Evolutionary conservation across 2,329 filamentous ascomycete genomes (phyloP).

Genomic region (Aspergillus cejpii): DNA sequence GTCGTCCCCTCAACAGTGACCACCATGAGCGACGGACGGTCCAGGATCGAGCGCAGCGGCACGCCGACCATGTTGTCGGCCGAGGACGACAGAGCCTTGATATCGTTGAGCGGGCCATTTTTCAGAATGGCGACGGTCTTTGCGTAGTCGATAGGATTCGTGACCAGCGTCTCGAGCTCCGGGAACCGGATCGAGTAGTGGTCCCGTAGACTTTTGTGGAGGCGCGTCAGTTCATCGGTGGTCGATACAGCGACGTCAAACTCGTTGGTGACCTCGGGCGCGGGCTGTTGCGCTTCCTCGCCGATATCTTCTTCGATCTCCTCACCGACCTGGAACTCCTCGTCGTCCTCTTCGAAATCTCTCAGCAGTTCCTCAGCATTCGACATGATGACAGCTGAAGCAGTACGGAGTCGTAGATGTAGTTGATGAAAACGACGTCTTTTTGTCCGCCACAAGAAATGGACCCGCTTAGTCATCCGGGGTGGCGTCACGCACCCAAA

Average conservation of each 20-base stretch:
- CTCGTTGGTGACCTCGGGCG: slow-evolving; percentile 64
- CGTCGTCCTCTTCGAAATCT: slow-evolving; percentile 69
- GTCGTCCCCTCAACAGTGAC: slow-evolving; percentile 92
- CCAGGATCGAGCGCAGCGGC: slow-evolving; percentile 71
- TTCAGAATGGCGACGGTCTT: slow-evolving; percentile 90
- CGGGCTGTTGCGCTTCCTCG: slow-evolving; percentile 54
- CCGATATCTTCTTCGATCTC: slow-evolving; percentile 58
- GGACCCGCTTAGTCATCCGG: slow-evolving; percentile 2
- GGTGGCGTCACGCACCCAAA: slow-evolving; percentile 12
- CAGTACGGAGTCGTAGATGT: too few species aligned
- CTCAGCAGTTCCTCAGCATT: slow-evolving; percentile 89
- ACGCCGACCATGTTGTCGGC: slow-evolving; percentile 70
- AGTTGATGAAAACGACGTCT: too few species aligned
- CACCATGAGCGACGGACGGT: slow-evolving; percentile 88
- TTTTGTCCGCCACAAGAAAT: not conserved
- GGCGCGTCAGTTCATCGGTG: slow-evolving; percentile 81
- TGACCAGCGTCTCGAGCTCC: slow-evolving; percentile 82
- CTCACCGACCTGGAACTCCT: slow-evolving; percentile 63
- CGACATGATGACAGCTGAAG: slow-evolving; percentile 55
- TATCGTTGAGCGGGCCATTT: slow-evolving; percentile 84
- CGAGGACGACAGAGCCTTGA: slow-evolving; percentile 70
- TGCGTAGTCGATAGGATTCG: slow-evolving; percentile 88
- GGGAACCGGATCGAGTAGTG: slow-evolving; percentile 93
- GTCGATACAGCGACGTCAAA: slow-evolving; percentile 89
- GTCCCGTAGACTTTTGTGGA: slow-evolving; percentile 94